Percentiles rank a stretch among this genome's conserved stretches.
These are phyloP conservation scores for Arabidopsis suecica DNA, from an alignment of 345 rosid genomes.

Conservation along the genomic window DNA sequence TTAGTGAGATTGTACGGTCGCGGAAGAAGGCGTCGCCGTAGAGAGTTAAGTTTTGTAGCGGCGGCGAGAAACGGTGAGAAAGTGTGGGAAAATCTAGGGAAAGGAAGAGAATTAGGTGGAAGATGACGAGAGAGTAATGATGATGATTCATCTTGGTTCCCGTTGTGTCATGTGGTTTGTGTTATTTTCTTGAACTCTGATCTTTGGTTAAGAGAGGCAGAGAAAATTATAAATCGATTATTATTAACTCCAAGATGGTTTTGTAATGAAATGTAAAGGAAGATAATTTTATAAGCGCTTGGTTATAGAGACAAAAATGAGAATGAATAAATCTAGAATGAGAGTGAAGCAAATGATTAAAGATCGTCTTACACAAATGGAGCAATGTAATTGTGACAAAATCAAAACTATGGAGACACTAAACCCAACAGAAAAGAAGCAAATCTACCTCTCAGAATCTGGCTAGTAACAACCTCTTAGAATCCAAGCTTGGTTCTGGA, in stretches of 20 bases:
- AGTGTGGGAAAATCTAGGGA: constrained; percentile 40
- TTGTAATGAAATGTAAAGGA: background rate
- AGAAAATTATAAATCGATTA: background rate
- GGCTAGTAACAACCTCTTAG: constrained; percentile 28
- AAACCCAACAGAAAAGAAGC: background rate
- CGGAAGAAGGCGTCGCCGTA: constrained; percentile 68
- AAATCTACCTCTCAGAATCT: constrained; percentile 1
- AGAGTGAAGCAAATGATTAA: background rate
- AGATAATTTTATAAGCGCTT: background rate
- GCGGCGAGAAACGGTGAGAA: constrained; percentile 45
- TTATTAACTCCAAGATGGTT: background rate
- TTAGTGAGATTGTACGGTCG: constrained; percentile 64
- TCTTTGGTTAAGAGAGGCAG: background rate
- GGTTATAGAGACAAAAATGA: background rate
- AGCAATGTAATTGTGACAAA: constrained; percentile 2
- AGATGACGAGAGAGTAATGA: constrained; percentile 39
- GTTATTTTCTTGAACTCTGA: background rate
- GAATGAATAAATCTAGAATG: background rate
- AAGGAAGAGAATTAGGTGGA: constrained; percentile 47
- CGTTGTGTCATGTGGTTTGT: background rate
- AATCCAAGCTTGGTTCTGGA: constrained; percentile 54
- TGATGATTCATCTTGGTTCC: constrained; percentile 28
- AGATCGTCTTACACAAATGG: constrained; percentile 10
- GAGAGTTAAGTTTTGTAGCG: constrained; percentile 62
- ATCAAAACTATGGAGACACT: background rate